Evolutionary conservation across 441 rosid genomes (phyloP), one percentile per base, ranked within the genome.

Genomic region (Macaranga tanarius): DNA sequence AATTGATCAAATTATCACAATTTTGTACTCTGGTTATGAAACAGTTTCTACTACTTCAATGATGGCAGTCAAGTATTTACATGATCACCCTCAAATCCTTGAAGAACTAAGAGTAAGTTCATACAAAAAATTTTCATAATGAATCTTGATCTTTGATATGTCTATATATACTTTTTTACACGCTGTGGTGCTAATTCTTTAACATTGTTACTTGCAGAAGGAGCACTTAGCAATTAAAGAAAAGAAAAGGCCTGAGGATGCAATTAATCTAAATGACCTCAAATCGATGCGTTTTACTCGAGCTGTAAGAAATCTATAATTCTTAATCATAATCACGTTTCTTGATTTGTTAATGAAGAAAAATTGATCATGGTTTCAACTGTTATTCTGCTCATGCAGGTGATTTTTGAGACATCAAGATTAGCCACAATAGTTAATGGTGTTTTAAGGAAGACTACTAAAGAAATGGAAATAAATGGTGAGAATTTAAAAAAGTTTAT

Each of bases 11-110:
- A 82, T 89, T 0, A 90, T 93, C 31, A 93, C 98, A 8, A 82
- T 93, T 54, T 71, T 92, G 79, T 93, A 93, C 73, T 93, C 98
- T 1, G 97, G 97, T 57, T 93, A 91, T 51, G 97, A 93, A 75
- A 93, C 98, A 40, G 96, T 93, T 57, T 93, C 98, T 5, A 90
- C 96, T 38, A 93, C 98, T 16, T 86, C 98, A 2, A 93, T 90
- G 96, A 93, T 93, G 97, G 94, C 93, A 9, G 82, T 93, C 71
- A 93, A 91, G 84, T 93, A 89, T 68, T 87, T 91, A 22, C 94
- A 90, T 77, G 97, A 93, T 86, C 92, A 90, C 70, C 97, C 96
- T 4, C 67, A 22, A 62, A 89, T 84, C 73, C 97, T 91, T 71
- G 75, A 89, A 62, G 92, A 93, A 81, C 79, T 93, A 52, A 86